Evolutionary conservation across 192 early-diverging fungal species (phyloP).

Genomic region (Coemansia pectinata): DNA sequence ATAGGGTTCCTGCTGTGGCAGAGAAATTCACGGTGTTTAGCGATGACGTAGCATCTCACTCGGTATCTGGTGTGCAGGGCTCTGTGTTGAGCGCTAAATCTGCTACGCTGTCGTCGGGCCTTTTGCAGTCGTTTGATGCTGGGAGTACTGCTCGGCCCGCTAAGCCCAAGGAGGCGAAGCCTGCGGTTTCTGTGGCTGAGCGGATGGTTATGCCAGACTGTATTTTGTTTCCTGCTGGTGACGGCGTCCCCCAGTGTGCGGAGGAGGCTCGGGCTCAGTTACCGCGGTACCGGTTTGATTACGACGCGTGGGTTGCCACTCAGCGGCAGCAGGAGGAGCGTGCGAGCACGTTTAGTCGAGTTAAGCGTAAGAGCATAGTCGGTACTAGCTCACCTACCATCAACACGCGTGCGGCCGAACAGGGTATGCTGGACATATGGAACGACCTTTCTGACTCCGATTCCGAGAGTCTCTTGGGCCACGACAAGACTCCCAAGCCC

Average conservation of each 20-base stretch:
- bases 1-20: background rate
- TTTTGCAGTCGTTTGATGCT: slow-evolving; percentile 7
- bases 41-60: background rate
- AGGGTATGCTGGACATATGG: slow-evolving; percentile 52
- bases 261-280: slow-evolving; percentile 41
- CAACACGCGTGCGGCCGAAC: slow-evolving; percentile 41
- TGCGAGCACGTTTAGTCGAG: slow-evolving; percentile 3
- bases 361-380: slow-evolving; percentile 14
- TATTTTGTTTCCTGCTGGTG: slow-evolving; percentile 33
- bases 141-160: background rate
- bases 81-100: background rate
- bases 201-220: slow-evolving; percentile 36
- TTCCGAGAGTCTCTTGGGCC: slow-evolving; percentile 16
- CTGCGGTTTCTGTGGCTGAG: slow-evolving; percentile 4
- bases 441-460: slow-evolving; percentile 21
- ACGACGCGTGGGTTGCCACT: slow-evolving; percentile 12
- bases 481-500: background rate
- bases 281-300: slow-evolving; percentile 31
- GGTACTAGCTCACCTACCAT: slow-evolving; percentile 41
- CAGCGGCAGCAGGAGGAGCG: background rate
- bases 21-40: slow-evolving; percentile 47
- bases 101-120: background rate
- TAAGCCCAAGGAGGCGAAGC: background rate
- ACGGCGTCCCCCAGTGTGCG: slow-evolving; percentile 31
- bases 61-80: background rate